Evolutionary conservation across 768 basidiomycete species (phyloP).

Genomic region (Rhizopogon vinicolor): DNA sequence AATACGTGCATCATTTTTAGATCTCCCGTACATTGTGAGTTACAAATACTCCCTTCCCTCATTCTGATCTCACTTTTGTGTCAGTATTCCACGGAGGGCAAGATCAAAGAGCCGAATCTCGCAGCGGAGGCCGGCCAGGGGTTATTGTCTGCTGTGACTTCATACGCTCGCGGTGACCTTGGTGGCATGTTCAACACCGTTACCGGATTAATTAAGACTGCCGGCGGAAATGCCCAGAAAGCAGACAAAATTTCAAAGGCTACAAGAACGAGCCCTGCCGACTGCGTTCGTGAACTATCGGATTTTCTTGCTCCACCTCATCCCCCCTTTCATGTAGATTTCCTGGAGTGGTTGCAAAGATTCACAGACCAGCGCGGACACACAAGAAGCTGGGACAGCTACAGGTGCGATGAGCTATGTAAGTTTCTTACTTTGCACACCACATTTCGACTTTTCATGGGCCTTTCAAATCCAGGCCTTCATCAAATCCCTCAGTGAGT

Average conservation of each 20-base stretch:
- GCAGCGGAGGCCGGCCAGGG: conserved; percentile 86
- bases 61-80: background rate
- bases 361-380: conserved; percentile 78
- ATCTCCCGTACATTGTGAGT: conserved; percentile 64
- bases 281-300: conserved; percentile 56
- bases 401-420: conserved; percentile 82
- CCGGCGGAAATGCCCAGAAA: conserved; percentile 60
- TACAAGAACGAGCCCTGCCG: conserved; percentile 76
- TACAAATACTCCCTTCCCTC: background rate
- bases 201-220: conserved; percentile 68
- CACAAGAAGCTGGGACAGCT: conserved; percentile 57
- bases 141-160: conserved; percentile 68
- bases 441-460: background rate
- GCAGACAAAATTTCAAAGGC: conserved; percentile 56
- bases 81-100: conserved; percentile 92
- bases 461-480: conserved; percentile 40
- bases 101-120: conserved; percentile 90
- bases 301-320: background rate
- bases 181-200: conserved; percentile 73
- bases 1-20: conserved; percentile 27
- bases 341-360: conserved; percentile 85
- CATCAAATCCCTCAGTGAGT: conserved; percentile 48
- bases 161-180: conserved; percentile 78
- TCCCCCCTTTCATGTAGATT: conserved; percentile 41
- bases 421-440: conserved; percentile 17